phyloP scores from a whole-genome alignment of 176 grass and related monocot species.

The Poa annua region DNA sequence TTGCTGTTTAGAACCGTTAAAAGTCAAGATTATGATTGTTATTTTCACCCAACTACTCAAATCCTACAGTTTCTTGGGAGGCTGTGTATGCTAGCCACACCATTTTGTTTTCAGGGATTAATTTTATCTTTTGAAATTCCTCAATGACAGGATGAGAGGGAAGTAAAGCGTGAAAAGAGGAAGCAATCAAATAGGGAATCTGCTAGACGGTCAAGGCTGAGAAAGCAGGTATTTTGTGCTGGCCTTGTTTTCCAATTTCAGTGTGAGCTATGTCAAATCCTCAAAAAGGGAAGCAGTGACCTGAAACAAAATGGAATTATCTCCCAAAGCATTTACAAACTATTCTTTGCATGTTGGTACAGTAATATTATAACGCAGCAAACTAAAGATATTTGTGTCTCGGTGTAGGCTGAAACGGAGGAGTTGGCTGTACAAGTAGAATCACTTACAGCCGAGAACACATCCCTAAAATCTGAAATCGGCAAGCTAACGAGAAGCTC shows the following conservation, averaged over 20 bases:
- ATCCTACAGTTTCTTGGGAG: neutral
- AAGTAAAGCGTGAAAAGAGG: slow-evolving; percentile 76
- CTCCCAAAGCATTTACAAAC: neutral
- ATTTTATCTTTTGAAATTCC: neutral
- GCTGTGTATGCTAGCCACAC: neutral
- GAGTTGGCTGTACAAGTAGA: slow-evolving; percentile 75
- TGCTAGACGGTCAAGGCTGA: slow-evolving; percentile 92
- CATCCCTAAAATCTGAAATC: slow-evolving; percentile 82
- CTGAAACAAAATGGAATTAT: slow-evolving; percentile 31
- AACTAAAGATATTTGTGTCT: neutral
- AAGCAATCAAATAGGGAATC: slow-evolving; percentile 97
- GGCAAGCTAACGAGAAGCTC: slow-evolving; percentile 63
- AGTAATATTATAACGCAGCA: neutral
- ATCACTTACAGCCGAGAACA: slow-evolving; percentile 72
- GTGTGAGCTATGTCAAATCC: slow-evolving; percentile 8
- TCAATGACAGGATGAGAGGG: slow-evolving; percentile 69
- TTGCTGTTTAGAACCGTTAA: neutral
- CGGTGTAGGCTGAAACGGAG: slow-evolving; percentile 74
- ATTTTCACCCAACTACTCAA: neutral
- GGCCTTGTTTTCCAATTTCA: slow-evolving; percentile 11
- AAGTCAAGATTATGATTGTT: neutral
- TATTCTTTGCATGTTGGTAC: slow-evolving; percentile 21
- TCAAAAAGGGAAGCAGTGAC: slow-evolving; percentile 4
- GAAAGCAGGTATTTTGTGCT: slow-evolving; percentile 74
- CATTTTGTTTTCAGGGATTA: neutral